Conservation (phyloP, 1,139 yeast species). For the Kurtzmaniella natalensis region DNA sequence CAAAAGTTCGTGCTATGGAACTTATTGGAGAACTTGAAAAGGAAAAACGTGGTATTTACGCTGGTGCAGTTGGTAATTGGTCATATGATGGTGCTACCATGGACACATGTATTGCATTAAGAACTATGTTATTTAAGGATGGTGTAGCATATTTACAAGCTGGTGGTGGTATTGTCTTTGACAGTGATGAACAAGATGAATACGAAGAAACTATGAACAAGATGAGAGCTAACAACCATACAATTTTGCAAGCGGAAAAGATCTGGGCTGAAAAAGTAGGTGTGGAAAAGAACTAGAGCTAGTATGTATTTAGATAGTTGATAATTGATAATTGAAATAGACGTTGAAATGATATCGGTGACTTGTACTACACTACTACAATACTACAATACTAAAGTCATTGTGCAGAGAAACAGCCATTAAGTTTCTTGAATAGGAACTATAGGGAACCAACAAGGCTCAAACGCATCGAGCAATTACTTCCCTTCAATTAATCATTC, state of each 20-base stretch:
- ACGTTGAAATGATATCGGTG: no score
- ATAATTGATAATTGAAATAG: no score
- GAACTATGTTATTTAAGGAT: conserved; percentile 94
- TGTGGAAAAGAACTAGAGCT: no score
- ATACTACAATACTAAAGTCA: no score
- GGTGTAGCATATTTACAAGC: conserved; percentile 93
- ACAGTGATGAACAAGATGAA: conserved; percentile 93
- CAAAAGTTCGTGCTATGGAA: conserved; percentile 96
- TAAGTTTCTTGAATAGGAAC: no score
- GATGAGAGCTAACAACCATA: conserved; percentile 88
- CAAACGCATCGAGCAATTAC: no score
- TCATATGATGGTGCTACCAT: conserved; percentile 87
- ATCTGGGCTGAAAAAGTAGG: conserved; percentile 60
- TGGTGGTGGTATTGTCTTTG: conserved; percentile 96
- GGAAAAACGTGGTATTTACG: conserved; percentile 94
- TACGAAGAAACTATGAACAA: conserved; percentile 95
- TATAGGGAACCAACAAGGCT: no score
- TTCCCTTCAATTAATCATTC: no score
- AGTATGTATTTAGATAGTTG: no score
- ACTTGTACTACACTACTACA: no score
- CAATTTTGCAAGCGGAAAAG: conserved; percentile 85
- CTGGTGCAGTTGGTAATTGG: conserved; percentile 99
- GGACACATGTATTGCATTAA: conserved; percentile 96
- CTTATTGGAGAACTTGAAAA: conserved; percentile 82
- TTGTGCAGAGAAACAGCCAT: no score